A percentile compares a stretch with the other conserved stretches of the same genome.
Conservation (phyloP, 2,329 filamentous ascomycete genomes). For the Nigrospora oryzae region DNA sequence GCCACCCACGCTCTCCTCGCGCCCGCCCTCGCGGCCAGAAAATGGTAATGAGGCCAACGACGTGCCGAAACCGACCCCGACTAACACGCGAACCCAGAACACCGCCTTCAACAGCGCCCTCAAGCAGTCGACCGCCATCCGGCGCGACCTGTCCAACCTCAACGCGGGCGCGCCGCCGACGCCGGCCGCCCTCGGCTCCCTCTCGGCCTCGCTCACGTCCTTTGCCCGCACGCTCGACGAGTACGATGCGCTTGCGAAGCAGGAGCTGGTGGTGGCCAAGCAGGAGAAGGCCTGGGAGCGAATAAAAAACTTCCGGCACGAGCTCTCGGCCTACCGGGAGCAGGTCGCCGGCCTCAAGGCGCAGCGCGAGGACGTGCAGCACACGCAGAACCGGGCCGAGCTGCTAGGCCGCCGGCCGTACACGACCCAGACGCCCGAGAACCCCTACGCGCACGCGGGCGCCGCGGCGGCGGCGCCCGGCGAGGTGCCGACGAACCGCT, state of each 20-base stretch:
- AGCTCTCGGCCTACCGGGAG: slow-evolving; percentile 70
- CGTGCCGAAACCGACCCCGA: neutral
- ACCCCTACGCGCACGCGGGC: slow-evolving; percentile 68
- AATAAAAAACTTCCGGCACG: slow-evolving; percentile 74
- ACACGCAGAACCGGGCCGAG: slow-evolving; percentile 63
- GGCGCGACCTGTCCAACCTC: slow-evolving; percentile 66
- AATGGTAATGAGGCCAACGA: neutral
- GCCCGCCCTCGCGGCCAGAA: neutral
- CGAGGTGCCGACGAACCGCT: slow-evolving; percentile 32
- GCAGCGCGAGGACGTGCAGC: slow-evolving; percentile 65
- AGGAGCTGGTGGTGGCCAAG: slow-evolving; percentile 85
- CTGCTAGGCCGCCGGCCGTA: slow-evolving; percentile 80
- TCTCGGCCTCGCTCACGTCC: slow-evolving; percentile 60
- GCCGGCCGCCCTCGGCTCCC: slow-evolving; percentile 49
- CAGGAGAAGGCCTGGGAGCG: slow-evolving; percentile 85
- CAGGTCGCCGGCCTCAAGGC: slow-evolving; percentile 72
- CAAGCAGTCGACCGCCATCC: slow-evolving; percentile 75
- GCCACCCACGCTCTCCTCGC: too few species aligned
- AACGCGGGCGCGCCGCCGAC: slow-evolving; percentile 51
- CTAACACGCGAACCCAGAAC: slow-evolving; percentile 48
- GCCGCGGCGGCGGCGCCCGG: slow-evolving; percentile 16
- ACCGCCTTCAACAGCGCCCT: slow-evolving; percentile 80
- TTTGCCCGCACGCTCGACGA: slow-evolving; percentile 89
- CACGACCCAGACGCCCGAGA: slow-evolving; percentile 73
- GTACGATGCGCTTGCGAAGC: slow-evolving; percentile 75